Base-by-base conservation (phyloP, 2,329 filamentous ascomycete genomes). In the Talaromyces sp. region DNA sequence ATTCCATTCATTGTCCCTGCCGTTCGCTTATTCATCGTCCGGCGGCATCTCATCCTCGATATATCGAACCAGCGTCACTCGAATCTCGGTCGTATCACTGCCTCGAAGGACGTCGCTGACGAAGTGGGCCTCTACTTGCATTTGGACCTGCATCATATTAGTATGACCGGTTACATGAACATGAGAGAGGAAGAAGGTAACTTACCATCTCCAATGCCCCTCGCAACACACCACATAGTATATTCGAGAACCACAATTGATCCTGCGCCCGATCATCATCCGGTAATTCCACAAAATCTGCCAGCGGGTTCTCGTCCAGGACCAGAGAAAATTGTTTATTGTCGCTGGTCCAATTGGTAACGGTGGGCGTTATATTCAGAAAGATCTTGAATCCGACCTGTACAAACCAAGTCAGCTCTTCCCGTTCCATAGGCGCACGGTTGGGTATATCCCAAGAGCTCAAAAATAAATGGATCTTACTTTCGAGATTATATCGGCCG, bases 301-400 rank as follows among this genome's bases (percentile, higher is more conserved):
- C 93, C 66, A 99, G 82, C 0, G 95, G 95, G 74, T 98, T 99
- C 78, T 99, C 95, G 70, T 99, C 95, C 71, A 99, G 97, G 17
- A 97, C 87, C 13, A 99, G 84, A 0, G 93, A 97, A 81, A 99
- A 99, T 71, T 96, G 92, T 77, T 97, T 97, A 81, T 89, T 95
- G 79, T 99, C 95, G 76, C 86, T 91, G 25, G 93, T 95, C 95
- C 95, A 99, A 76, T 96, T 97, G 58, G 93, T 92, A 69, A 98
- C 89, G 7, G 89, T 91, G 0, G 95, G 95, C 3, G 93, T 96
- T 71, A 97, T 93, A 75, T 99, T 99, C 67, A 99, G 87, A 78
- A 99, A 99, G 70, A 99, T 97, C 81, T 99, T 98, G 83, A 99
- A 99, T 65, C 95, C 95, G 70, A 99, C 91, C 91, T 97, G 69